Conservation (phyloP, 371 early-diverging fungal genomes). For the Mortierella sp. region DNA sequence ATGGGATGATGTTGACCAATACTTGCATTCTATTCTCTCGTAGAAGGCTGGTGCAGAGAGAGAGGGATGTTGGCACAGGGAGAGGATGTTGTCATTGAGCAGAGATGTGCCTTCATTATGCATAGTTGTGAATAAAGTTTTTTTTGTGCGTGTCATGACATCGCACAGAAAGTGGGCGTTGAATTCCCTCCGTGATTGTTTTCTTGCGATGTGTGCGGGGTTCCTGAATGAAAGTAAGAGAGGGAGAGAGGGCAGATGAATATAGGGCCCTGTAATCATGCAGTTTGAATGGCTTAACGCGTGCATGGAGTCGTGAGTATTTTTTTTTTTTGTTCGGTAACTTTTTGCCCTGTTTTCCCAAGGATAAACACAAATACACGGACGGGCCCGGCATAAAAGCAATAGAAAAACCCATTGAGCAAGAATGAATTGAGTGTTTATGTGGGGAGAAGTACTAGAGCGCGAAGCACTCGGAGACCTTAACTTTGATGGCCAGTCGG, state of each 20-base stretch:
- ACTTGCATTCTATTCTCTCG: constrained; percentile 28
- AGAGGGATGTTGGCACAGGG: not conserved
- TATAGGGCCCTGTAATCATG: not conserved
- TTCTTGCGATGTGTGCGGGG: not conserved
- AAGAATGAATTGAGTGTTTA: not conserved
- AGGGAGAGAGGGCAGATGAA: not conserved
- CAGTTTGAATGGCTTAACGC: too few relatives aligned
- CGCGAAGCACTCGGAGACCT: too few relatives aligned
- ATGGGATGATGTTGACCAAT: constrained; percentile 48
- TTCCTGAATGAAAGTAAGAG: not conserved
- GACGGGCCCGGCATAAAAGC: not conserved
- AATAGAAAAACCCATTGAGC: not conserved
- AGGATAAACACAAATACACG: constrained; percentile 1
- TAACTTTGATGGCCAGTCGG: too few relatives aligned
- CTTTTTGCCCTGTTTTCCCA: constrained; percentile 8
- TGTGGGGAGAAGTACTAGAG: not conserved
- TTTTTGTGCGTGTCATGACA: not conserved
- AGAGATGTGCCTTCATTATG: too few relatives aligned
- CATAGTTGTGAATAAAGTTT: not conserved
- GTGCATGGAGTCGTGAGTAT: not conserved
- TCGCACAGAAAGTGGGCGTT: not conserved
- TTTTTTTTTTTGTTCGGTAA: not conserved
- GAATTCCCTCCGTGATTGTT: not conserved
- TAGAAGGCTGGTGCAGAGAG: too few relatives aligned
- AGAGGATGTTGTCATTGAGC: not conserved